A percentile compares a stretch with the other conserved stretches of the same genome.
Evolutionary conservation across 1,284 basidiomycete species (phyloP).

Genomic region (Sphagnurus paluster): DNA sequence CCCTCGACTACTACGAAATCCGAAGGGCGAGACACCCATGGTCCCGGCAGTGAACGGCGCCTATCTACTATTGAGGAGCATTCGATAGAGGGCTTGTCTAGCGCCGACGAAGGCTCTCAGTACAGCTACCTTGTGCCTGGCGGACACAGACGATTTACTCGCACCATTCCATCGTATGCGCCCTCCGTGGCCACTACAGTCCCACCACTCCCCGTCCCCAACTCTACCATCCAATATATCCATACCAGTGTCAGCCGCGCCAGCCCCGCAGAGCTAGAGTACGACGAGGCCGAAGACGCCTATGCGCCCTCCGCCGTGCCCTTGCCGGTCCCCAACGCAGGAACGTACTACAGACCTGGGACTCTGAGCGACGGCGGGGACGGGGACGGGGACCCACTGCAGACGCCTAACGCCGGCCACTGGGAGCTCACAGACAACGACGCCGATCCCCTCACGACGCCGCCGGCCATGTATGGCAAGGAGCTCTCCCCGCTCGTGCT

Average conservation of each 20-base stretch:
- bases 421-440: slow-evolving; percentile 20
- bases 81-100: slow-evolving; percentile 32
- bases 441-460: slow-evolving; percentile 22
- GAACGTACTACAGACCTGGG: slow-evolving; percentile 1
- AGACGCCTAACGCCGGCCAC: slow-evolving; percentile 16
- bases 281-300: slow-evolving; percentile 1
- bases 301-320: slow-evolving; percentile 13
- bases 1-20: slow-evolving; percentile 30
- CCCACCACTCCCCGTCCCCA: slow-evolving; percentile 21
- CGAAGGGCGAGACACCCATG: slow-evolving; percentile 8
- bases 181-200: slow-evolving; percentile 14
- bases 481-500: slow-evolving; percentile 22
- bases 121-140: slow-evolving; percentile 6
- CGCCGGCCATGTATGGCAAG: slow-evolving; percentile 3
- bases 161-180: slow-evolving; percentile 10
- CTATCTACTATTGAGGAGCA: slow-evolving; percentile 36
- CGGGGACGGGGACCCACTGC: slow-evolving; percentile 20
- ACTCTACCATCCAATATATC: slow-evolving; percentile 14
- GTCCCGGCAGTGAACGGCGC: slow-evolving; percentile 21
- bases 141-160: neutral
- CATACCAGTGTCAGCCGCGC: slow-evolving; percentile 10
- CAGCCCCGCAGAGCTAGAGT: slow-evolving; percentile 4
- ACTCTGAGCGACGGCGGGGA: slow-evolving; percentile 19
- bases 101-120: slow-evolving; percentile 23
- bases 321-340: slow-evolving; percentile 19